A percentile compares a stretch with the other conserved stretches of the same genome.
Evolutionary conservation across 768 basidiomycete genomes (phyloP).

Genomic region (Tylopilus sp.): DNA sequence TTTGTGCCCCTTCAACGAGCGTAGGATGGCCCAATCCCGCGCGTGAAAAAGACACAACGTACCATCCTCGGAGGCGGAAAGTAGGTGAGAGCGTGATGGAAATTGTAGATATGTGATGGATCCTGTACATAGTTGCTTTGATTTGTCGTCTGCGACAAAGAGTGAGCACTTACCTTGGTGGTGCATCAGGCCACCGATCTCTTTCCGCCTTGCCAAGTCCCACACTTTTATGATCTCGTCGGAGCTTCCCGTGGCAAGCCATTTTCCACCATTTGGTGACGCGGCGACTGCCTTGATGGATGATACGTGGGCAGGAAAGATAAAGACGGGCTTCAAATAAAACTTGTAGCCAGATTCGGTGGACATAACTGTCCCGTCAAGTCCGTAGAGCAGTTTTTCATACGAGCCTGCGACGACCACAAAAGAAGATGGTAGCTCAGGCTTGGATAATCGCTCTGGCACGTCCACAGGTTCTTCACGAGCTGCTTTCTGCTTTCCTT

Average conservation of each 20-base stretch:
- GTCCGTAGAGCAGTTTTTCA: constrained; percentile 92
- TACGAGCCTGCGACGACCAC: constrained; percentile 91
- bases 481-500: constrained; percentile 25
- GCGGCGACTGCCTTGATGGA: constrained; percentile 89
- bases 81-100: constrained; percentile 82
- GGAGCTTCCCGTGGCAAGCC: constrained; percentile 93
- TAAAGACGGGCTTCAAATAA: constrained; percentile 76
- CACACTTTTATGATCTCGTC: constrained; percentile 97
- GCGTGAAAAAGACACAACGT: constrained; percentile 88
- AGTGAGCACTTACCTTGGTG: constrained; percentile 68
- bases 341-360: constrained; percentile 32
- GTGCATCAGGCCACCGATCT: constrained; percentile 92
- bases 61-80: constrained; percentile 92
- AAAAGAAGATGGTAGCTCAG: constrained; percentile 57
- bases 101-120: constrained; percentile 89
- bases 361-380: constrained; percentile 57
- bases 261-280: constrained; percentile 87
- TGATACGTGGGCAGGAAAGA: constrained; percentile 95
- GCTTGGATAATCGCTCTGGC: constrained; percentile 5
- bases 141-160: not conserved
- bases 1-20: constrained; percentile 88
- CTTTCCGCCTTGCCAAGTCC: constrained; percentile 89
- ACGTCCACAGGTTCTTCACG: not conserved
- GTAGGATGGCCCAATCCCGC: constrained; percentile 90
- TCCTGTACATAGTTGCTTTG: constrained; percentile 43